These are phyloP conservation scores for Mimosa pudica DNA, from an alignment of 306 rosid genomes.

Conservation along the genomic window DNA sequence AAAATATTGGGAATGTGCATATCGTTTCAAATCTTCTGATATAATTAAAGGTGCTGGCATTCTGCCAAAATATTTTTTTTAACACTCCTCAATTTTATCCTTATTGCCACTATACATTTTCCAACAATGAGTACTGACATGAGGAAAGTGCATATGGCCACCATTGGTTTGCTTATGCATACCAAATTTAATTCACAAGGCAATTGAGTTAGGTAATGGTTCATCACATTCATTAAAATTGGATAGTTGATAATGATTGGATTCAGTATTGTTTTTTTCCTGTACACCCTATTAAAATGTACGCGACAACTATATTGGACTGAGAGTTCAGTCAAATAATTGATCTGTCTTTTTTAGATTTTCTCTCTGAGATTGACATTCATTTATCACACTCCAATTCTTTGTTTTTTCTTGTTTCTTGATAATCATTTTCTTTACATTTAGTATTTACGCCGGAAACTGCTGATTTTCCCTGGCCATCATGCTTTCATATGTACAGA, in stretches of 20 bases:
- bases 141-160: too few species aligned
- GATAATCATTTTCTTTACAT: slow-evolving; percentile 8
- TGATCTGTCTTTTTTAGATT: slow-evolving; percentile 8
- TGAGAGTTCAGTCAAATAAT: background rate
- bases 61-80: too few species aligned
- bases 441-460: slow-evolving; percentile 20
- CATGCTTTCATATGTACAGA: slow-evolving; percentile 57
- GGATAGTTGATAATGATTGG: background rate
- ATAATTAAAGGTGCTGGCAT: too few species aligned
- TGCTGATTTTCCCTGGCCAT: slow-evolving; percentile 29
- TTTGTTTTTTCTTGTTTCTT: background rate
- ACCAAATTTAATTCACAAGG: slow-evolving; percentile 3
- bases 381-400: background rate
- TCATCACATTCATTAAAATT: slow-evolving; percentile 8
- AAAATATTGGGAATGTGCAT: too few species aligned
- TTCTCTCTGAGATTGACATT: slow-evolving; percentile 22
- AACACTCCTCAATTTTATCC: too few species aligned
- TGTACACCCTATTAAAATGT: background rate
- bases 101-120: too few species aligned
- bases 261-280: background rate
- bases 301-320: background rate
- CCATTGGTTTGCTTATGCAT: background rate
- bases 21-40: too few species aligned
- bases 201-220: slow-evolving; percentile 19
- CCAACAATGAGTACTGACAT: too few species aligned